Conservation (phyloP, 2,329 filamentous ascomycete genomes). For the Aspergillus chevalieri region DNA sequence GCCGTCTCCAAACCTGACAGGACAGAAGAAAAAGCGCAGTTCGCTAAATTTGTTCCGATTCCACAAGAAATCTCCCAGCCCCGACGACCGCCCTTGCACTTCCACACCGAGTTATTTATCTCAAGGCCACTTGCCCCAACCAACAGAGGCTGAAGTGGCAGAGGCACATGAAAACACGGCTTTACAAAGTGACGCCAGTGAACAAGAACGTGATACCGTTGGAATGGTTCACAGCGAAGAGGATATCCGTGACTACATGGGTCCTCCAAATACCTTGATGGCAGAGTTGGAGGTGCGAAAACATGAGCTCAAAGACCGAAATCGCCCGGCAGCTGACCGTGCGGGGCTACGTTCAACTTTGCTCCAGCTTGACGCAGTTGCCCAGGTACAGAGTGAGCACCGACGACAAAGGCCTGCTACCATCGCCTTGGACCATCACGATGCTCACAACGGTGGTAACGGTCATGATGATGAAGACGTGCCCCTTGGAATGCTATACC, state of each 20-base stretch:
- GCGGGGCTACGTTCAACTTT: conserved; percentile 87
- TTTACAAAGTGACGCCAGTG: conserved; percentile 10
- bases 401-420: conserved; percentile 68
- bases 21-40: conserved; percentile 24
- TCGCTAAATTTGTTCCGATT: conserved; percentile 26
- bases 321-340: conserved; percentile 60
- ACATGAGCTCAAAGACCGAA: conserved; percentile 75
- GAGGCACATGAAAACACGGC: conserved; percentile 15
- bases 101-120: not conserved
- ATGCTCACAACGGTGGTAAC: conserved; percentile 28
- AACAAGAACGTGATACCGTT: conserved; percentile 14
- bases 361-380: conserved; percentile 82
- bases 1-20: conserved; percentile 15
- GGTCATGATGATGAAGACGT: conserved; percentile 73
- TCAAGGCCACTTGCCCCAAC: conserved; percentile 6
- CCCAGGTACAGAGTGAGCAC: conserved; percentile 71
- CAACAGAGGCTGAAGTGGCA: conserved; percentile 15
- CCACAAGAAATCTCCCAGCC: conserved; percentile 11
- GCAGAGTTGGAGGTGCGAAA: conserved; percentile 91
- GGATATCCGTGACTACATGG: conserved; percentile 48
- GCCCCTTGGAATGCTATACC: conserved; percentile 74
- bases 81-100: conserved; percentile 9
- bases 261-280: conserved; percentile 79
- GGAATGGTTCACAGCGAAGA: conserved; percentile 40
- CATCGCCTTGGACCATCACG: conserved; percentile 74